Conservation (phyloP, 306 rosid species). For the Pterocarpus macrocarpus region DNA sequence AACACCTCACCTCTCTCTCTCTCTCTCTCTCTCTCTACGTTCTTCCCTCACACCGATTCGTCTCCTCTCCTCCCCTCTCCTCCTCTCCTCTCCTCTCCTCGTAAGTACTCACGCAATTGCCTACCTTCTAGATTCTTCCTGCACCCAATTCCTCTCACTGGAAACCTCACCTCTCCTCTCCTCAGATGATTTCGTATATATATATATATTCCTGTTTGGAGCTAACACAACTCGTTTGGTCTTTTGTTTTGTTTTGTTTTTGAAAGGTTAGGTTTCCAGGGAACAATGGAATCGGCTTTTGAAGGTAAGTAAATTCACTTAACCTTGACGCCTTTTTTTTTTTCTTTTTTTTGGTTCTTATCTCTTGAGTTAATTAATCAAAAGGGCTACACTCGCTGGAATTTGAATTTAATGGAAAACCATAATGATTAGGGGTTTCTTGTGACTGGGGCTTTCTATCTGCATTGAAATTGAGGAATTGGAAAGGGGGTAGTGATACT, state of each 20-base stretch:
- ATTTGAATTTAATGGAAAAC: slow-evolving; percentile 9
- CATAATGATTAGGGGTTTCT: not conserved
- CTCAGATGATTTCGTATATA: too few relatives aligned
- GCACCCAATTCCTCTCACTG: not conserved
- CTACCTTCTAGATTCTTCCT: not conserved
- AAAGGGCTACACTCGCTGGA: not conserved
- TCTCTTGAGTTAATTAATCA: not conserved
- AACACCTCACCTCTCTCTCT: too few relatives aligned
- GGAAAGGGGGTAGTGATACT: slow-evolving; percentile 5
- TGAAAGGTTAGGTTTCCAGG: slow-evolving; percentile 26
- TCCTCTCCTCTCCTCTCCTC: too few relatives aligned
- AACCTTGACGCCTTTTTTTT: not conserved
- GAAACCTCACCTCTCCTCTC: too few relatives aligned
- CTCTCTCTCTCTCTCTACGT: too few relatives aligned
- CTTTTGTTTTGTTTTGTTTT: not conserved
- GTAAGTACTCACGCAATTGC: too few relatives aligned
- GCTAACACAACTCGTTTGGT: not conserved
- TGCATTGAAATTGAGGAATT: slow-evolving; percentile 8
- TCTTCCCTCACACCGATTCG: too few relatives aligned
- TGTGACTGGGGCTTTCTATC: not conserved
- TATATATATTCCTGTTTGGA: not conserved
- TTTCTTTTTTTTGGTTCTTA: not conserved
- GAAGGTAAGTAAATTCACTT: slow-evolving; percentile 42
- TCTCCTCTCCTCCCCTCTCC: too few relatives aligned
- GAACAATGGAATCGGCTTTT: slow-evolving; percentile 21